Base-by-base conservation (phyloP, 2,329 filamentous ascomycete species). In the Fusarium dlaminii region DNA sequence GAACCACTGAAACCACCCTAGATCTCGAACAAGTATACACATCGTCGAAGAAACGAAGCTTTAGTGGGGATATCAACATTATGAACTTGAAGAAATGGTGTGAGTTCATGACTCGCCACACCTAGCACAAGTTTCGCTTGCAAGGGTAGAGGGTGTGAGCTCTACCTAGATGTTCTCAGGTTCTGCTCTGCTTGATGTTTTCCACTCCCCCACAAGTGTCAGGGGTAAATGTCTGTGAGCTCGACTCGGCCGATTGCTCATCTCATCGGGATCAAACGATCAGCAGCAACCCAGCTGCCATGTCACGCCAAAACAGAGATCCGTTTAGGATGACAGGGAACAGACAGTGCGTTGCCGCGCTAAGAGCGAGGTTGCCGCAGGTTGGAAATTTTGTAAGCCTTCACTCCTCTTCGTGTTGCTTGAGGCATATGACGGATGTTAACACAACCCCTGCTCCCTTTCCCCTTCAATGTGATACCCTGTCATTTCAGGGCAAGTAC, bases 221-320 rank as follows among this genome's bases (percentile, higher is more conserved):
- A 71, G 66, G 52, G 62, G 49, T 45, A 42, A 49, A 43, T 58
- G 56, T 54, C 46, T 52, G 32, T 39, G 60, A 66, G 51, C 29
- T 72, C 40, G 42, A 64, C 61, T 75, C 73, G 63, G 73, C 71
- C 71, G 73, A 74, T 72, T 75, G 70, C 62, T 68, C 40, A 37
- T 61, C 60, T 61, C 20, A 46, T 45, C 59, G 56, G 68, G 55
- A 43, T 55, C 63, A 54, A 54, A 65, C 24, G 27, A 40, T 40
- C 43, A 67, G 43, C 59, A 63, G 32, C 55, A 30, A 36, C 32
- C 56, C 54, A 37, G 29, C 43, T 66, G 40, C 54, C 40, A 24
- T 51, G 40, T 48, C 40, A 62, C 51, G 40, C 49, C 32, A 69
- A 39, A 68, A 43, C 32, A 64, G 30, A 56, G 32, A 63, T 49